Conservation (phyloP, 169 alveolate species). For the Perkinsus olseni region DNA sequence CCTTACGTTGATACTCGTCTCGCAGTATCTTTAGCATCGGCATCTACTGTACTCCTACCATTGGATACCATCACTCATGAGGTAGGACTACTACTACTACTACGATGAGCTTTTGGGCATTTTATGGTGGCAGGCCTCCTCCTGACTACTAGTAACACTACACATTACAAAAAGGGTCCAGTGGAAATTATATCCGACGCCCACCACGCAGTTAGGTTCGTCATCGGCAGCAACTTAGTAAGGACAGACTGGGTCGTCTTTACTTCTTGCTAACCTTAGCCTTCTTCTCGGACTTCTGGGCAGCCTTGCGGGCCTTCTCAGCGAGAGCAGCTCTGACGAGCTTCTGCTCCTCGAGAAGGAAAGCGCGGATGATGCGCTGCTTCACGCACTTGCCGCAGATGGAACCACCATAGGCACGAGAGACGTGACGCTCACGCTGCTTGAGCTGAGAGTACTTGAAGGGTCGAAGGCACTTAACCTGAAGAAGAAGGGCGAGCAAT, state of each 20-base stretch:
- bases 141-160: background rate
- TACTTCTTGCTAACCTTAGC: slow-evolving; percentile 41
- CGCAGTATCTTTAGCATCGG: background rate
- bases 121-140: no score
- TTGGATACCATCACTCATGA: background rate
- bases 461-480: background rate
- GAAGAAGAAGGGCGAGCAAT: background rate
- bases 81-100: background rate
- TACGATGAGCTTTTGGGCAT: no score
- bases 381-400: slow-evolving; percentile 48
- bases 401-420: slow-evolving; percentile 63
- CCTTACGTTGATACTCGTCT: background rate
- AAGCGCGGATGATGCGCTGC: slow-evolving; percentile 75
- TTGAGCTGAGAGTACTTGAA: slow-evolving; percentile 2
- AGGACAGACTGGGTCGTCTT: background rate
- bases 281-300: slow-evolving; percentile 45
- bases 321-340: slow-evolving; percentile 63
- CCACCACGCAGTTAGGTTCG: background rate
- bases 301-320: slow-evolving; percentile 47
- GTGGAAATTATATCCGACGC: background rate
- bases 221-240: background rate
- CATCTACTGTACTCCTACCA: no score
- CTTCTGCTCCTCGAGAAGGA: slow-evolving; percentile 79
- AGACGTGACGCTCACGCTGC: slow-evolving; percentile 49
- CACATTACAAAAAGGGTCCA: background rate